Evolutionary conservation across 768 basidiomycete species (phyloP).

Genomic region (Daedalea quercina): DNA sequence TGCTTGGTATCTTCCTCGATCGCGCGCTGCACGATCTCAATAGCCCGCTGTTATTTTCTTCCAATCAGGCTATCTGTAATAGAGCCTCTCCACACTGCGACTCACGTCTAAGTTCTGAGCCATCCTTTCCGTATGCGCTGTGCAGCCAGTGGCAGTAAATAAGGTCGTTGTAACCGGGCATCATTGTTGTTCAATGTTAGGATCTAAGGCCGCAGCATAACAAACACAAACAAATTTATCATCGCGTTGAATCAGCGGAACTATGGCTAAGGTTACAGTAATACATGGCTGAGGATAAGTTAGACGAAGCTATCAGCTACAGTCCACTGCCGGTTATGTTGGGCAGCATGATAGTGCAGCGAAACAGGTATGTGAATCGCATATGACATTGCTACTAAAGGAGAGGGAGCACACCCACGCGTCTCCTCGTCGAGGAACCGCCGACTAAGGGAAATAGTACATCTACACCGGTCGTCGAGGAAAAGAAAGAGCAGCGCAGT

Average conservation of each 20-base stretch:
- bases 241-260: not conserved
- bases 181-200: conserved; percentile 13
- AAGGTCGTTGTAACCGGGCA: not conserved
- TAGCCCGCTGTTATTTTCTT: conserved; percentile 49
- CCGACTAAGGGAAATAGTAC: conserved; percentile 9
- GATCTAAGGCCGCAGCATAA: conserved; percentile 13
- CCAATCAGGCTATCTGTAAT: not conserved
- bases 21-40: conserved; percentile 87
- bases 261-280: conserved; percentile 6
- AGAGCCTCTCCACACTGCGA: not conserved
- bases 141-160: conserved; percentile 5
- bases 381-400: conserved; percentile 5
- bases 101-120: conserved; percentile 22
- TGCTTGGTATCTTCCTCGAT: conserved; percentile 91
- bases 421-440: conserved; percentile 4
- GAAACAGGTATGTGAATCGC: not conserved
- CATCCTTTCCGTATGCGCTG: conserved; percentile 10
- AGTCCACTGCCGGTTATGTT: not conserved
- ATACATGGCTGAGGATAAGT: conserved; percentile 1
- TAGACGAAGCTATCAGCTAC: not conserved
- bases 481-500: not conserved
- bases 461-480: conserved; percentile 4
- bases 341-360: not conserved
- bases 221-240: conserved; percentile 12
- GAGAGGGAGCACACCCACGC: conserved; percentile 4